phyloP scores from a whole-genome alignment of 164 flowering plant species.

The Saururus chinensis region DNA sequence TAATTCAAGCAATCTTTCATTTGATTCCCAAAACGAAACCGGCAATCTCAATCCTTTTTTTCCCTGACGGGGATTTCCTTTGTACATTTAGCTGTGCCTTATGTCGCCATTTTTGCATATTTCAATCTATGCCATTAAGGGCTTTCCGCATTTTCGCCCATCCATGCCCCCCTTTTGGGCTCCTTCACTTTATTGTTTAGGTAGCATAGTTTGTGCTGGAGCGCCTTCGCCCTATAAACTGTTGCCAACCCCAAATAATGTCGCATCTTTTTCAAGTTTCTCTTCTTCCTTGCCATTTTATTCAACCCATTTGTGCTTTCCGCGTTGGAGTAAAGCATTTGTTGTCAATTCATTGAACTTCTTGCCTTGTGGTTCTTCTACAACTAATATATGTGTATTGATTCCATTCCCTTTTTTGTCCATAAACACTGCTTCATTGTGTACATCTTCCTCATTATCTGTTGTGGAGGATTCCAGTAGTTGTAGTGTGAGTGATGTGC shows the following conservation, averaged over 20 bases:
- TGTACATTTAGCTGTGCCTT: neutral
- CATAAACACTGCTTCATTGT: neutral
- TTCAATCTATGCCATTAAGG: conserved; percentile 2
- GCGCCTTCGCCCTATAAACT: no score
- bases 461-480: neutral
- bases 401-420: neutral
- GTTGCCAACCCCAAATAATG: neutral
- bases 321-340: neutral
- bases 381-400: neutral
- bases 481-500: neutral
- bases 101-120: conserved; percentile 3
- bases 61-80: no score
- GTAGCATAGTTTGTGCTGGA: neutral
- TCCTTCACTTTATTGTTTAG: neutral
- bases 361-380: neutral
- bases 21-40: no score
- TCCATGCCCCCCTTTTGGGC: neutral
- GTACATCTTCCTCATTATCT: conserved; percentile 4
- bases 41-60: no score
- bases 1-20: no score
- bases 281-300: neutral
- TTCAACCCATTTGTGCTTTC: neutral
- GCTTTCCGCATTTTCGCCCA: neutral
- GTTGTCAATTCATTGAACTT: neutral
- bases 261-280: neutral